Base-by-base conservation (phyloP, 352 stramenopile genomes). In the Phytophthora megakarya region DNA sequence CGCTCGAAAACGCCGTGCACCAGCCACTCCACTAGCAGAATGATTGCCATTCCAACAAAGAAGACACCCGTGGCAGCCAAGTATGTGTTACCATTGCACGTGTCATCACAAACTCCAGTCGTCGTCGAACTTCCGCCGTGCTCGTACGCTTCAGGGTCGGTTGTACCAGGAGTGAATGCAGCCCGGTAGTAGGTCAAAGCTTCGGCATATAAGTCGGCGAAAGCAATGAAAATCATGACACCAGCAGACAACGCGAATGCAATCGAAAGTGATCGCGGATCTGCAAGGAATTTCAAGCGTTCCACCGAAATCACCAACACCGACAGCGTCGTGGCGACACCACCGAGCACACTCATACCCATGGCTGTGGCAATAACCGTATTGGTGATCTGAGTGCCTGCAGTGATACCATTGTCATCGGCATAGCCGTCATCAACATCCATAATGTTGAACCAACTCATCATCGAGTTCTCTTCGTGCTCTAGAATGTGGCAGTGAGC, bases 401-500 rank as follows among this genome's bases (percentile, higher is more conserved):
- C 18, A 0, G 61, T 59, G 52, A 72, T 73, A 1, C 72, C 78
- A 37, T 85, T 61, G 23, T 86, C 79, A 35, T 85, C 65, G 0
- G 75, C 61, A n/a, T 65, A 72, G 44, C 72, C 70, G 35, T 85
- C 74, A 30, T 86, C 76, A 7, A 65, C 39, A 38, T 78, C 71
- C 30, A 70, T 78, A 46, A 86, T 62, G 49, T 84, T 73, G 60
- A 90, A 90, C 63, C 69, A 89, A 11, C 58, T 73, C 80, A 89
- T 89, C 82, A 92, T 89, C 23, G 56, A 33, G 62, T 92, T 92
- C 37, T 89, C 80, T 67, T 88, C 82, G 65, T 92, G 82, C 45
- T 92, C 82, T 10, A 92, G 47, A 45, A 89, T 88, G 64, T 92
- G 82, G 35, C 82, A 92, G 52, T 92, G 82, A 7, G 81, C 80